Base-by-base conservation (phyloP, 805 yeast species). In the Yueomyces sp. region DNA sequence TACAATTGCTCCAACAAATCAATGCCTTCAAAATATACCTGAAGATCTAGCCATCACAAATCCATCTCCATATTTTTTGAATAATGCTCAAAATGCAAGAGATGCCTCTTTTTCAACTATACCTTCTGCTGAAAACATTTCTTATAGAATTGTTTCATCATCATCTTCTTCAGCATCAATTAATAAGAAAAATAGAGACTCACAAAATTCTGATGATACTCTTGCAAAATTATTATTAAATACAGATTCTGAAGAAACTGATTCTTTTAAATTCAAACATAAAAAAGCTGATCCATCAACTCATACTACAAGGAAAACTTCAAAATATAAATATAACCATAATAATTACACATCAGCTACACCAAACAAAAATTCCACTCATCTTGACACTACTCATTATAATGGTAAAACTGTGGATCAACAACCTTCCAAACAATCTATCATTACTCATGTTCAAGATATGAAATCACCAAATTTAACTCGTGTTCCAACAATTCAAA, bases 121-220 rank as follows among this genome's bases (percentile, higher is more conserved):
- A 7, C 57, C 60, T 29, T 54, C 60, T 2, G 62, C 62, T 1
- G 61, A 54, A 30, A 56, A 59, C 38, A 42, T 55, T 27, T 59
- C 63, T 1, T 59, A 50, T 41, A 51, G 50, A 26, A 57, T 57
- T n/a, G 42, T 53, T 5, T 54, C 59, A 1, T 37, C 52, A 4
- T 28, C 46, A 11, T 44, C 50, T 4, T 28, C 39, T 8, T 19
- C 38, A 7, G 33, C 9, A 6, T 30, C 33, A 6, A 30, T 30
- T 6, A 30, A 30, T 6, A 9, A 30, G 9, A 6, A 30, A 6
- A 9, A 30, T 30, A 6, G 9, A 9, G 6, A 6, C 6, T 30
- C 33, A 30, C 33, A 30, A 30, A 19, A 19, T 19, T 19, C 19
- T 2, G 19, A 19, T 19, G 19, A 19, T 19, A 19, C 19, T 19